These are phyloP conservation scores for Suhomyces maxii DNA, from an alignment of 1,139 yeast genomes.

Conservation along the genomic window DNA sequence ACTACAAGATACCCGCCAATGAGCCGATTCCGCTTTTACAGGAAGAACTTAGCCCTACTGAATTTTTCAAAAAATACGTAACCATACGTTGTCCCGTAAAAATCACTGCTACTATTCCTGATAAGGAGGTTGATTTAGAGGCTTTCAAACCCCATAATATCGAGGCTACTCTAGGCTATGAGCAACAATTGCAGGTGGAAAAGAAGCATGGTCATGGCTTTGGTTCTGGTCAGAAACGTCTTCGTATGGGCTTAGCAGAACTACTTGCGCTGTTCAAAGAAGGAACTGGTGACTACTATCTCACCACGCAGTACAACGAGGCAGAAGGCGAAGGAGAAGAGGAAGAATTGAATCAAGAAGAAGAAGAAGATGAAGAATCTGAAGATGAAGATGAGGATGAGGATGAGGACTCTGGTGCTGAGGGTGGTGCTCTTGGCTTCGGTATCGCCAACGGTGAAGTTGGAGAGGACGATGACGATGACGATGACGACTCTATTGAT, in stretches of 20 bases:
- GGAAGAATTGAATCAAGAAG: slow-evolving; percentile 13
- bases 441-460: not conserved
- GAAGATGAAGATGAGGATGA: slow-evolving; percentile 8
- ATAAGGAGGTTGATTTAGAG: slow-evolving; percentile 19
- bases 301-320: slow-evolving; percentile 65
- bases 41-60: slow-evolving; percentile 4
- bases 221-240: slow-evolving; percentile 60
- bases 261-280: slow-evolving; percentile 39
- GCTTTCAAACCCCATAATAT: slow-evolving; percentile 39
- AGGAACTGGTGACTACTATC: slow-evolving; percentile 50
- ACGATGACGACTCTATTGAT: slow-evolving; percentile 34
- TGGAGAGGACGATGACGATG: slow-evolving; percentile 8
- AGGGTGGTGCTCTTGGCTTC: not conserved
- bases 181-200: slow-evolving; percentile 52
- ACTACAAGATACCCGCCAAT: slow-evolving; percentile 1
- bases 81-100: slow-evolving; percentile 12
- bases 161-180: slow-evolving; percentile 29
- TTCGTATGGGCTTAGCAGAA: slow-evolving; percentile 48
- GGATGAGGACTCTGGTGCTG: slow-evolving; percentile 6
- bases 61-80: slow-evolving; percentile 9
- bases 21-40: not conserved
- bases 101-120: slow-evolving; percentile 1
- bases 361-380: slow-evolving; percentile 14
- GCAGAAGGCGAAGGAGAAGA: slow-evolving; percentile 24
- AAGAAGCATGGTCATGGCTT: slow-evolving; percentile 57